Evolutionary conservation across 1,284 basidiomycete species (phyloP).

Genomic region (Leccinum pallidistipes): DNA sequence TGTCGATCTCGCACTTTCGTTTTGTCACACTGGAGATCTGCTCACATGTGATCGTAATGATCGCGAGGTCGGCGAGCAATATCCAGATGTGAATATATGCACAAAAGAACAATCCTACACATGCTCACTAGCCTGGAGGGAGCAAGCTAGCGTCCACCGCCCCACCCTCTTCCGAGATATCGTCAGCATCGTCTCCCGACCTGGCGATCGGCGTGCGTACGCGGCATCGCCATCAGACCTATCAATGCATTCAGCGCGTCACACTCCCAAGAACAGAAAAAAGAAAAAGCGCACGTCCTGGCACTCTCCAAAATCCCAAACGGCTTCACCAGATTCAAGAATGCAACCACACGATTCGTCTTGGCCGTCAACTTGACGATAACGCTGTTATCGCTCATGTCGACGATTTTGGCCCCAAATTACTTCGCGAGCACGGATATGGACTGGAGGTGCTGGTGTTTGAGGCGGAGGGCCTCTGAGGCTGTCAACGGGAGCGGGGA

Average conservation of each 20-base stretch:
- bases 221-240: slow-evolving; percentile 96
- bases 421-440: slow-evolving; percentile 85
- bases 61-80: too few relatives aligned
- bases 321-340: slow-evolving; percentile 89
- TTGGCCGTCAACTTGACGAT: slow-evolving; percentile 97
- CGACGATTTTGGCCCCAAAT: slow-evolving; percentile 93
- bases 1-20: too few relatives aligned
- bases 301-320: slow-evolving; percentile 96
- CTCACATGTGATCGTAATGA: too few relatives aligned
- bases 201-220: slow-evolving; percentile 75
- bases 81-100: background rate
- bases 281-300: slow-evolving; percentile 59
- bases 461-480: slow-evolving; percentile 83
- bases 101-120: background rate
- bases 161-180: slow-evolving; percentile 47
- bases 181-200: slow-evolving; percentile 62
- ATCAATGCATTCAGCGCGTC: background rate
- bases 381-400: slow-evolving; percentile 91
- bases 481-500: slow-evolving; percentile 59
- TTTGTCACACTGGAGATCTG: too few relatives aligned
- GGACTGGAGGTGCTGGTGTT: slow-evolving; percentile 88
- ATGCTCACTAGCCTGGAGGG: slow-evolving; percentile 73
- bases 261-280: background rate
- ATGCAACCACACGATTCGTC: slow-evolving; percentile 90
- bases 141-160: slow-evolving; percentile 83